phyloP scores from a whole-genome alignment of 768 basidiomycete species.

The Holtermannia corniformis region DNA sequence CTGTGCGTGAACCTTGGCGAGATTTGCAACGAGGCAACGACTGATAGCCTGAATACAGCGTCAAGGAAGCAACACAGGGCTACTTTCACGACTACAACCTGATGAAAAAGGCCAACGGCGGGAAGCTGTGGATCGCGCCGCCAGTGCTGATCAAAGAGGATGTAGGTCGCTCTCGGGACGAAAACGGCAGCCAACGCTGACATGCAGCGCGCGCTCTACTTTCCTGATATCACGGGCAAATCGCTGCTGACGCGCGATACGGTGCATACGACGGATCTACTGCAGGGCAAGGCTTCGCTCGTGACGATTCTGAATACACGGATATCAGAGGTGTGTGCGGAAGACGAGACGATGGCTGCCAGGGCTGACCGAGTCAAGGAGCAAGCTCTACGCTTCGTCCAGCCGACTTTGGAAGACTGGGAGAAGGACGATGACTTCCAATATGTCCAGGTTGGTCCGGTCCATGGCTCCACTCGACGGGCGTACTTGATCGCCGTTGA shows the following conservation, averaged over 20 bases:
- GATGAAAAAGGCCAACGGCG: conserved; percentile 63
- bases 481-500: not conserved
- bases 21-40: not conserved
- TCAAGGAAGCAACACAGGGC: conserved; percentile 61
- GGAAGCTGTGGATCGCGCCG: conserved; percentile 92
- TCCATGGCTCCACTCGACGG: not conserved
- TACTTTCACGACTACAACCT: conserved; percentile 83
- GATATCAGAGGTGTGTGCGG: conserved; percentile 73
- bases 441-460: conserved; percentile 33
- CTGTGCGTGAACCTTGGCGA: conserved; percentile 33
- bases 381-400: conserved; percentile 62
- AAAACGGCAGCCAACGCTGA: not conserved
- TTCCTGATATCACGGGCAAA: conserved; percentile 74
- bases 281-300: conserved; percentile 64
- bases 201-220: conserved; percentile 74
- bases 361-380: conserved; percentile 47
- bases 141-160: conserved; percentile 80
- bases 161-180: conserved; percentile 46
- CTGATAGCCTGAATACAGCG: conserved; percentile 38
- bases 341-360: too few species aligned
- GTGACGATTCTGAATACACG: conserved; percentile 74
- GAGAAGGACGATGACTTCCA: conserved; percentile 26
- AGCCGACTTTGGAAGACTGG: conserved; percentile 31
- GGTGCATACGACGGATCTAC: conserved; percentile 69
- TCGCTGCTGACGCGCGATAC: conserved; percentile 49